Percentiles rank a stretch among this genome's conserved stretches.
phyloP scores from a whole-genome alignment of 176 grass and related monocot species.

The Carex pumila region DNA sequence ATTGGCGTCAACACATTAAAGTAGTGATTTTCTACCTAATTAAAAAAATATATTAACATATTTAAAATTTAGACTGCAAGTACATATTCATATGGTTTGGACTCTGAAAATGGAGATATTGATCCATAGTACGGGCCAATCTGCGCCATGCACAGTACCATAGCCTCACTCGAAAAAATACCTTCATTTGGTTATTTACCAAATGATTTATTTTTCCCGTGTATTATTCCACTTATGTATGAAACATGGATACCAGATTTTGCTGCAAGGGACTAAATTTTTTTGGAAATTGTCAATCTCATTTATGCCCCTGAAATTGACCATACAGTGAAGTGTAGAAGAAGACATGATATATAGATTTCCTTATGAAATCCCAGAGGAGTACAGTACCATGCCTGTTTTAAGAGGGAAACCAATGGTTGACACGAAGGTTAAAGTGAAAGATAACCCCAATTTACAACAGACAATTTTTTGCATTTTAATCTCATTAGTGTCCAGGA shows the following conservation, averaged over 20 bases:
- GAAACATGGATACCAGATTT: neutral
- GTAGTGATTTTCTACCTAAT: no score
- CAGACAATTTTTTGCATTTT: slow-evolving; percentile 74
- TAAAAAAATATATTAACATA: no score
- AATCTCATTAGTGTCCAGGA: no score
- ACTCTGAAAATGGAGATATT: no score
- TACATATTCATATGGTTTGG: no score
- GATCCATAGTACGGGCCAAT: no score
- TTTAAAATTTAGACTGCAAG: no score
- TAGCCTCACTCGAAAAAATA: neutral
- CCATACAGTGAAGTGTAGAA: slow-evolving; percentile 99
- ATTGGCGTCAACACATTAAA: no score
- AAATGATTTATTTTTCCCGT: no score
- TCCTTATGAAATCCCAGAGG: slow-evolving; percentile 82
- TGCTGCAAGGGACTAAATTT: neutral
- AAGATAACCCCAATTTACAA: slow-evolving; percentile 86
- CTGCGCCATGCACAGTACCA: no score
- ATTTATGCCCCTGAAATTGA: slow-evolving; percentile 89
- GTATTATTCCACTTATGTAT: no score
- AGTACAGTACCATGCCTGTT: slow-evolving; percentile 88
- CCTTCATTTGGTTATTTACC: no score
- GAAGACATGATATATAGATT: slow-evolving; percentile 99
- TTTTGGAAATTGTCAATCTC: slow-evolving; percentile 45
- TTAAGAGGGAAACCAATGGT: slow-evolving; percentile 85
- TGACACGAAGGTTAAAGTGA: slow-evolving; percentile 98